Percentiles rank a stretch among this genome's conserved stretches.
Evolutionary conservation across 129 eudicot genomes (phyloP).

Genomic region (Centrapalus pauciflorus): DNA sequence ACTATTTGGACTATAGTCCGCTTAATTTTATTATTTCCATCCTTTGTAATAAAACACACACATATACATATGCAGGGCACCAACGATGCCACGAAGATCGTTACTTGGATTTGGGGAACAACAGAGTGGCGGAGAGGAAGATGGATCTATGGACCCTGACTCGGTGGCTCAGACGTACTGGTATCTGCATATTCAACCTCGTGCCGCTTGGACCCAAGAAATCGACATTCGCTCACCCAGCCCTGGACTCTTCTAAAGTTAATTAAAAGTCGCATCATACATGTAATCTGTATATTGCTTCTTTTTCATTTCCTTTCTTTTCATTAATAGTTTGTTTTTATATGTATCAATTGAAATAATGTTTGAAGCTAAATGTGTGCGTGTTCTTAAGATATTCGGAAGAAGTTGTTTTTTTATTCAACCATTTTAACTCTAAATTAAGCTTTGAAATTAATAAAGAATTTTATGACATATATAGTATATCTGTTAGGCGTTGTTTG

Average conservation of each 20-base stretch:
- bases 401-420: background rate
- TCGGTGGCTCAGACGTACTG: slow-evolving; percentile 85
- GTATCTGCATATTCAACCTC: slow-evolving; percentile 75
- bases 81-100: slow-evolving; percentile 28
- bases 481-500: no score
- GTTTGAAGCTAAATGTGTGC: background rate
- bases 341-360: background rate
- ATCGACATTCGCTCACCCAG: slow-evolving; percentile 58
- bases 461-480: no score
- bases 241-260: slow-evolving; percentile 36
- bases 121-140: slow-evolving; percentile 33
- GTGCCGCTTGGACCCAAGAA: slow-evolving; percentile 79
- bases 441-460: no score
- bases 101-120: slow-evolving; percentile 42
- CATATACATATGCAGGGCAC: slow-evolving; percentile 19
- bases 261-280: background rate
- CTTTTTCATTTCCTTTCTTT: background rate
- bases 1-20: no score
- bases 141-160: slow-evolving; percentile 64
- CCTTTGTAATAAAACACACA: no score
- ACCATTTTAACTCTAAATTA: background rate
- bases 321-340: background rate
- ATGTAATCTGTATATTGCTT: background rate
- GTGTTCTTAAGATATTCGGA: background rate
- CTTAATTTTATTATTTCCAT: no score